Conservation (phyloP, 176 grass and related monocot species). For the Ampelocalamus luodianensis region DNA sequence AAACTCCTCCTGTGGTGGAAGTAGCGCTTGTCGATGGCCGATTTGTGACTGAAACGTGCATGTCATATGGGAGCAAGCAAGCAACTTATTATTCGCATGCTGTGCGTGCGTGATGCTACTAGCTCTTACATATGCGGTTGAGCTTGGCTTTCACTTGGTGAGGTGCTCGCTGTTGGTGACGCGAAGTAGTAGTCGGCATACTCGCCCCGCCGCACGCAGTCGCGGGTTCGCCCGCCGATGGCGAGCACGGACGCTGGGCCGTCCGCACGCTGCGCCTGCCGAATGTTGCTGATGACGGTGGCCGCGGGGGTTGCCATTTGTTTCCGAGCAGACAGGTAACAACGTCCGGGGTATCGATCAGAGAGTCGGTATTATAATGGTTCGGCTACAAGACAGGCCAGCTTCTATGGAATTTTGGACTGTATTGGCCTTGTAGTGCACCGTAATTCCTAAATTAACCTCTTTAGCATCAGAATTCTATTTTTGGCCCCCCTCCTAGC, state of each 20-base stretch:
- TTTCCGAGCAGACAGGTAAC: not conserved
- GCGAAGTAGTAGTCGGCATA: constrained; percentile 69
- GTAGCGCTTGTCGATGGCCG: constrained; percentile 46
- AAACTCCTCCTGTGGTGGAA: constrained; percentile 42
- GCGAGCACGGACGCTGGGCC: constrained; percentile 56
- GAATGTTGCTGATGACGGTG: constrained; percentile 26
- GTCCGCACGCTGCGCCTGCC: constrained; percentile 43
- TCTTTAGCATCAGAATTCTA: no score
- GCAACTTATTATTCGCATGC: no score
- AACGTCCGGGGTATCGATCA: no score
- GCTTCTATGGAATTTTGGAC: no score
- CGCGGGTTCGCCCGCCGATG: constrained; percentile 51
- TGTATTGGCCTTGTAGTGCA: no score
- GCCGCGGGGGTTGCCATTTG: not conserved
- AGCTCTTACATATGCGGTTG: constrained; percentile 49
- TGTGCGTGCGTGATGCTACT: no score
- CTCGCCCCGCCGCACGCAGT: constrained; percentile 55
- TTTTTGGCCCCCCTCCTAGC: no score
- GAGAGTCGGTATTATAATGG: no score
- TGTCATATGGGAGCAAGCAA: no score
- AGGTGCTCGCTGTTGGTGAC: constrained; percentile 64
- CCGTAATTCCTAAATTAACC: no score
- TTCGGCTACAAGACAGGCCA: no score
- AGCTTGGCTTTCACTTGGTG: constrained; percentile 65
- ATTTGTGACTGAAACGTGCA: constrained; percentile 29